Conservation (phyloP, 2,329 filamentous ascomycete species). For the Davidsoniella eucalypti region DNA sequence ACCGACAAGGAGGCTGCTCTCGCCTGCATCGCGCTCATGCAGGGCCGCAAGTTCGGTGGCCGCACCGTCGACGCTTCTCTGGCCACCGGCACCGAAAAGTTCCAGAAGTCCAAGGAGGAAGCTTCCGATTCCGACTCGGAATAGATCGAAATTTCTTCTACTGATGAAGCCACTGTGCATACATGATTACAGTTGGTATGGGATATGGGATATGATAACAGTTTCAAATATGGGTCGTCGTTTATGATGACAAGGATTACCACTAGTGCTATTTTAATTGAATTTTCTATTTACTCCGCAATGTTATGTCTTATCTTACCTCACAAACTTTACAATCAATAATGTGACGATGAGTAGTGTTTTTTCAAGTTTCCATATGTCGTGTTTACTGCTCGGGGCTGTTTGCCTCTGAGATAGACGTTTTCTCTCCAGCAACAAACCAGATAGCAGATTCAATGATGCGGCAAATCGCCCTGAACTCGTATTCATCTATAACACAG, state of each 20-base stretch:
- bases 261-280: not conserved
- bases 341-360: no score
- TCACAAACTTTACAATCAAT: no score
- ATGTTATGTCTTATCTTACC: no score
- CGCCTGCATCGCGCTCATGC: conserved; percentile 58
- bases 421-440: conserved; percentile 37
- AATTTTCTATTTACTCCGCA: not conserved
- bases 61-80: conserved; percentile 55
- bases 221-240: not conserved
- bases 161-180: not conserved
- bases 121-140: conserved; percentile 9
- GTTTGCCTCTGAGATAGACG: not conserved
- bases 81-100: conserved; percentile 54
- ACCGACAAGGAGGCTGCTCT: conserved; percentile 50
- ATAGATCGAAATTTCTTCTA: not conserved
- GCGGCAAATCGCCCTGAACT: conserved; percentile 48
- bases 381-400: no score
- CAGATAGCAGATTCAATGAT: conserved; percentile 63
- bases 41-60: conserved; percentile 65
- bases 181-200: not conserved
- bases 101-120: conserved; percentile 46
- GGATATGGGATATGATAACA: not conserved
- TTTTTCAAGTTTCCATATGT: no score
- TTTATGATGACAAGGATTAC: not conserved
- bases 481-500: conserved; percentile 33